Conservation (phyloP, 176 grass and related monocot genomes). For the Puya raimondii region DNA sequence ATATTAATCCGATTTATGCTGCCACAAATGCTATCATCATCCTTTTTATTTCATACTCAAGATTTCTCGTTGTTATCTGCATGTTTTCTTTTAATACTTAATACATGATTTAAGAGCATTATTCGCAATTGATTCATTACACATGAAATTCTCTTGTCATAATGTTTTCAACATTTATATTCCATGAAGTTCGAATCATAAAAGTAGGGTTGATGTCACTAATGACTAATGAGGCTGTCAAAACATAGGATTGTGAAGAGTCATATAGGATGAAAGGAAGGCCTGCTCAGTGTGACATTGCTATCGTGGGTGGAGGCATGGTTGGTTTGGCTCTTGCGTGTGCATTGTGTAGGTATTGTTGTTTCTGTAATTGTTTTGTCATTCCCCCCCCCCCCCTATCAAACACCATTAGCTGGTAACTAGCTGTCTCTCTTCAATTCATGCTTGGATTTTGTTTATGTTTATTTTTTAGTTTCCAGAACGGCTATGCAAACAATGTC, state of each 20-base stretch:
- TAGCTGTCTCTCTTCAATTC: background rate
- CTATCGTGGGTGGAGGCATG: slow-evolving; percentile 92
- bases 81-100: too few species aligned
- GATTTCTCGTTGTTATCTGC: too few species aligned
- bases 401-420: background rate
- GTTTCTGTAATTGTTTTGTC: background rate
- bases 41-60: too few species aligned
- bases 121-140: too few species aligned
- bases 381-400: too few species aligned
- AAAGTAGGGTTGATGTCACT: background rate
- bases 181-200: background rate
- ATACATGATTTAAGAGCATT: too few species aligned
- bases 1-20: too few species aligned
- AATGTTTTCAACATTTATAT: background rate
- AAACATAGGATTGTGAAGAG: slow-evolving; percentile 25
- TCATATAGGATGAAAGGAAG: slow-evolving; percentile 13
- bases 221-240: background rate
- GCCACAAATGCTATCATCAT: too few species aligned
- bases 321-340: slow-evolving; percentile 81
- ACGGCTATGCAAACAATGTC: background rate
- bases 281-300: slow-evolving; percentile 46
- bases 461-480: background rate
- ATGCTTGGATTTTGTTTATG: background rate
- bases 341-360: slow-evolving; percentile 84
- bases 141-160: background rate